These are phyloP conservation scores for Thuidium tamariscinum DNA, from an alignment of 225 moss, liverwort and hornwort genomes.

Conservation along the genomic window DNA sequence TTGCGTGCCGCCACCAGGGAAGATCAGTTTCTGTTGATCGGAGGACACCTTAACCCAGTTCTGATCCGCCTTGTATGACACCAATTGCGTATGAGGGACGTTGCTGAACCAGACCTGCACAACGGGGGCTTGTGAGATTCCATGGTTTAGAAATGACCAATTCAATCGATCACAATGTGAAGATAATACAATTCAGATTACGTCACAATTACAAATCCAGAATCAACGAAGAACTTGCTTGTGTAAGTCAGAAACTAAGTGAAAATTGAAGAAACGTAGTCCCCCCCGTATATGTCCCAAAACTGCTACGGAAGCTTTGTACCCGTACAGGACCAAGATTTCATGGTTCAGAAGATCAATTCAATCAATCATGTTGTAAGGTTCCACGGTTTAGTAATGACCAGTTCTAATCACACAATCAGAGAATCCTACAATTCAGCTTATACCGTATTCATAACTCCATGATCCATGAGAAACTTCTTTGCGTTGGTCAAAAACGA, in stretches of 20 bases:
- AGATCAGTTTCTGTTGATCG: conserved; percentile 26
- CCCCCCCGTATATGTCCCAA: neutral
- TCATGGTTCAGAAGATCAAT: neutral
- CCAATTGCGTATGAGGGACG: conserved; percentile 36
- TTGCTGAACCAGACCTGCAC: conserved; percentile 43
- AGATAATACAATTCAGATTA: neutral
- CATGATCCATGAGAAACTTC: neutral
- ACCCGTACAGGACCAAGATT: neutral
- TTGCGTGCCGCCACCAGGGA: conserved; percentile 56
- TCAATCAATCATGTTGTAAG: neutral
- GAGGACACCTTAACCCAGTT: conserved; percentile 46
- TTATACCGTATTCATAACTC: neutral
- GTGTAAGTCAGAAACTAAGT: neutral
- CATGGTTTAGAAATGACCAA: neutral
- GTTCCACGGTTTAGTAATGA: neutral
- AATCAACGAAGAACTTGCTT: neutral
- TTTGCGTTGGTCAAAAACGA: neutral
- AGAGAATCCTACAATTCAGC: neutral
- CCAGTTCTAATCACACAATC: neutral
- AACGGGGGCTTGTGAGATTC: neutral
- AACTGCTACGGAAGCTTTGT: neutral
- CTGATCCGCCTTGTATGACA: conserved; percentile 48
- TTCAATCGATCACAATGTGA: neutral
- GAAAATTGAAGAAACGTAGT: neutral
- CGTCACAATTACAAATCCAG: neutral